Conservation (phyloP, 2,329 filamentous ascomycete genomes). For the Fusarium tanahbumbuense region DNA sequence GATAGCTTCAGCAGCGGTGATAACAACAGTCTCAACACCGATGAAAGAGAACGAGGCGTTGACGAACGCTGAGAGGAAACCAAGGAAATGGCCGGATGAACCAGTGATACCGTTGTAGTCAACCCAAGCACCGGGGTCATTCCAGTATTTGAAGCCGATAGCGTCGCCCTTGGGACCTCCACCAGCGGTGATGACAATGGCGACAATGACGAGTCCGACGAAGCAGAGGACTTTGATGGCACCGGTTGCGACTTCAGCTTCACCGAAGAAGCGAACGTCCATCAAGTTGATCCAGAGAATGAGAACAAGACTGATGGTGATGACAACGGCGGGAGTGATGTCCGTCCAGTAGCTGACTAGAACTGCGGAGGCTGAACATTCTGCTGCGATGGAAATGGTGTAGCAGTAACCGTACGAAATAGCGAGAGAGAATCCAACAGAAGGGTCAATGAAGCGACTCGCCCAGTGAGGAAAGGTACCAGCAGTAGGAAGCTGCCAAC, state of each 20-base stretch:
- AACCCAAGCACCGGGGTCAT: slow-evolving; percentile 58
- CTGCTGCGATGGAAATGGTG: slow-evolving; percentile 40
- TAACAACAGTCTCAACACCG: slow-evolving; percentile 52
- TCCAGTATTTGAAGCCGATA: slow-evolving; percentile 57
- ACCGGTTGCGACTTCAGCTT: slow-evolving; percentile 71
- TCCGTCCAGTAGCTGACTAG: slow-evolving; percentile 43
- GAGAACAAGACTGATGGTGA: slow-evolving; percentile 66
- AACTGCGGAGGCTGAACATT: slow-evolving; percentile 39
- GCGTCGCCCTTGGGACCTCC: slow-evolving; percentile 64
- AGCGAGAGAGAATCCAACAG: slow-evolving; percentile 40
- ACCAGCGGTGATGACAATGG: slow-evolving; percentile 67
- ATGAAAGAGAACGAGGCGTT: slow-evolving; percentile 69
- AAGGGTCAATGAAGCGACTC: slow-evolving; percentile 43
- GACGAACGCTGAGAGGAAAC: slow-evolving; percentile 65
- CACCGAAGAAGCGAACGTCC: slow-evolving; percentile 68
- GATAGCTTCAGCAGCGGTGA: slow-evolving; percentile 71
- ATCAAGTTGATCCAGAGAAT: slow-evolving; percentile 68
- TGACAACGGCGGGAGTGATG: slow-evolving; percentile 48
- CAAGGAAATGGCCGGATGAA: slow-evolving; percentile 63
- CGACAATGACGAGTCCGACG: slow-evolving; percentile 66
- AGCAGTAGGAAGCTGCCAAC: slow-evolving; percentile 36
- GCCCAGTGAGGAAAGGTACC: slow-evolving; percentile 45
- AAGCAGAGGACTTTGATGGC: slow-evolving; percentile 70
- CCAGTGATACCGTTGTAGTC: slow-evolving; percentile 59
- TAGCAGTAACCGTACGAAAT: slow-evolving; percentile 45